A percentile compares a stretch with the other conserved stretches of the same genome.
Conservation (phyloP, 257 asterid genomes). For the Rehmannia glutinosa region DNA sequence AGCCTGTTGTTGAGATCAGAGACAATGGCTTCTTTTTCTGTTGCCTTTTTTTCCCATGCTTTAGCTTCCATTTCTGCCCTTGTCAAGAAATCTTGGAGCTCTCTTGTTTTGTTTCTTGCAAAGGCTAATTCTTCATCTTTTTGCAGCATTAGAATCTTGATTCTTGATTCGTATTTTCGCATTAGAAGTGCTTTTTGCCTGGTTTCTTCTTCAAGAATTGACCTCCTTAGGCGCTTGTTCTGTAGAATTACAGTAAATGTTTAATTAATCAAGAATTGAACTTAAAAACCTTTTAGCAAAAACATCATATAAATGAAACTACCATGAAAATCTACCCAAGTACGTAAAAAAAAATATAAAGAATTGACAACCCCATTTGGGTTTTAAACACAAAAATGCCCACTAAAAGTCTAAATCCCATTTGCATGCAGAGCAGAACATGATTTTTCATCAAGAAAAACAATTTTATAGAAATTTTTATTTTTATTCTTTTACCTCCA, state of each 20-base stretch:
- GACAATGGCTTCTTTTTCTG: conserved; percentile 38
- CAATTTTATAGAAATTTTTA: neutral
- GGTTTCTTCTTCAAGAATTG: conserved; percentile 32
- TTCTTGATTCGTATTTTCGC: conserved; percentile 35
- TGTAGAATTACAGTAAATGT: conserved; percentile 7
- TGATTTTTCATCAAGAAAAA: no score
- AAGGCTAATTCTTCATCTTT: conserved; percentile 42
- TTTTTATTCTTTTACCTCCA: conserved; percentile 35
- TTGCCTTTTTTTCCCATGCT: conserved; percentile 47
- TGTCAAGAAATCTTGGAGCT: conserved; percentile 37
- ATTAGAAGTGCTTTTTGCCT: conserved; percentile 27
- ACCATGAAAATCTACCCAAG: no score
- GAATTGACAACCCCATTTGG: neutral
- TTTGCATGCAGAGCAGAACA: neutral
- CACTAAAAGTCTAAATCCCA: no score
- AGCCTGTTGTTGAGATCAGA: conserved; percentile 38
- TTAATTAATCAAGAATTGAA: neutral
- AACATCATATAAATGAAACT: neutral
- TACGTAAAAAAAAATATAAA: neutral
- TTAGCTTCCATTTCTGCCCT: conserved; percentile 39
- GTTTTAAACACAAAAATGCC: neutral
- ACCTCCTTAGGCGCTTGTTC: conserved; percentile 45
- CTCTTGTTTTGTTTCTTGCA: conserved; percentile 34
- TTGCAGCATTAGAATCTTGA: conserved; percentile 19
- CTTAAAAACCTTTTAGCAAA: neutral